These are phyloP conservation scores for Colletotrichum salicis DNA, from an alignment of 2,329 filamentous ascomycete species.

Conservation along the genomic window DNA sequence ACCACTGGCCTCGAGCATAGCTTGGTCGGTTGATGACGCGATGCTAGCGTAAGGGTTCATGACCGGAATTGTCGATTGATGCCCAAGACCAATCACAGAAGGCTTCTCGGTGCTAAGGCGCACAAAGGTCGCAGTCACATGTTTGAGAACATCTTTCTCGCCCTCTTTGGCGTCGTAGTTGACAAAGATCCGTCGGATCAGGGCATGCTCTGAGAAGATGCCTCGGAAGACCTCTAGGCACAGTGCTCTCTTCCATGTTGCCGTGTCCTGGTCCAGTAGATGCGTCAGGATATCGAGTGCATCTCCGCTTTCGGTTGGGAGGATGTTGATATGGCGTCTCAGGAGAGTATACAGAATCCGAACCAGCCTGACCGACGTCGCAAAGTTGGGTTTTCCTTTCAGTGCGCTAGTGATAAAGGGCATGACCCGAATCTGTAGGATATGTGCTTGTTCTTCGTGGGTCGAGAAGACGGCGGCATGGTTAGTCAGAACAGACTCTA, in stretches of 20 bases:
- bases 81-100: slow-evolving; percentile 84
- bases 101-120: slow-evolving; percentile 92
- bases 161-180: slow-evolving; percentile 80
- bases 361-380: slow-evolving; percentile 82
- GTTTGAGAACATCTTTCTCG: slow-evolving; percentile 80
- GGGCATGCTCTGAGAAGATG: slow-evolving; percentile 82
- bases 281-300: slow-evolving; percentile 84
- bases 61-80: slow-evolving; percentile 85
- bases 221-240: slow-evolving; percentile 92
- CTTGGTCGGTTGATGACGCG: slow-evolving; percentile 77
- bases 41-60: slow-evolving; percentile 65
- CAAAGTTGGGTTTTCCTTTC: slow-evolving; percentile 81
- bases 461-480: slow-evolving; percentile 82
- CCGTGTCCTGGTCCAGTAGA: slow-evolving; percentile 86
- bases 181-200: slow-evolving; percentile 83
- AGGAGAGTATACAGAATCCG: slow-evolving; percentile 86
- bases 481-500: slow-evolving; percentile 89
- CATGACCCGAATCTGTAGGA: slow-evolving; percentile 82
- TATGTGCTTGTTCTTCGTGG: slow-evolving; percentile 83
- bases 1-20: slow-evolving; percentile 88
- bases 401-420: slow-evolving; percentile 83
- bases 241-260: slow-evolving; percentile 86
- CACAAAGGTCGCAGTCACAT: slow-evolving; percentile 89
- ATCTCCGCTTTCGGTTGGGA: slow-evolving; percentile 84
- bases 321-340: slow-evolving; percentile 78